Evolutionary conservation across 345 rosid genomes (phyloP).

Genomic region (Isatis tinctoria): DNA sequence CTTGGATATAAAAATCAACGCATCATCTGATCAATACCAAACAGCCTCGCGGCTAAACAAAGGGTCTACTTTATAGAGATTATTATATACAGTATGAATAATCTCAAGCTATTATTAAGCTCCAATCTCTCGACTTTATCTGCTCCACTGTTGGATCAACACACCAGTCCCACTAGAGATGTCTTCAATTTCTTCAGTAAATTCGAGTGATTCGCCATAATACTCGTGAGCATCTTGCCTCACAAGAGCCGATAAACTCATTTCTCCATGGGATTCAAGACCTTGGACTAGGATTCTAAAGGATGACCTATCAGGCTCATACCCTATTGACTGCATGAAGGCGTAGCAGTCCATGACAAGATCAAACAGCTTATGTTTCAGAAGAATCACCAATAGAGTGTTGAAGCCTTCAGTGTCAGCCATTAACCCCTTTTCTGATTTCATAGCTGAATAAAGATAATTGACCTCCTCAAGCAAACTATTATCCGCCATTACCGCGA

Average conservation of each 20-base stretch:
- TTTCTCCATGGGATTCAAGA: conserved; percentile 51
- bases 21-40: neutral
- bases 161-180: conserved; percentile 17
- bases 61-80: neutral
- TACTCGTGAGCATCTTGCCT: conserved; percentile 55
- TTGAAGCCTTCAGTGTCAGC: conserved; percentile 54
- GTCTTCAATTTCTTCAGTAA: conserved; percentile 39
- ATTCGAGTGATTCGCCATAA: conserved; percentile 58
- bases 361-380: conserved; percentile 41
- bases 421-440: conserved; percentile 42
- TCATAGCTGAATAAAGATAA: conserved; percentile 40
- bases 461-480: conserved; percentile 45
- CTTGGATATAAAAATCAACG: neutral
- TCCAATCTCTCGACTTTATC: neutral
- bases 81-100: neutral
- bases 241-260: conserved; percentile 34
- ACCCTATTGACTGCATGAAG: conserved; percentile 54
- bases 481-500: conserved; percentile 46
- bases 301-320: conserved; percentile 64
- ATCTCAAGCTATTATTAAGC: neutral
- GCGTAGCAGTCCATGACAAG: conserved; percentile 56
- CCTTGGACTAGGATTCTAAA: conserved; percentile 55
- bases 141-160: conserved; percentile 7
- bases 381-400: conserved; percentile 44
- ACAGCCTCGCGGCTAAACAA: neutral